Evolutionary conservation across 2,329 filamentous ascomycete species (phyloP).

Genomic region (Penicillium glabrum): DNA sequence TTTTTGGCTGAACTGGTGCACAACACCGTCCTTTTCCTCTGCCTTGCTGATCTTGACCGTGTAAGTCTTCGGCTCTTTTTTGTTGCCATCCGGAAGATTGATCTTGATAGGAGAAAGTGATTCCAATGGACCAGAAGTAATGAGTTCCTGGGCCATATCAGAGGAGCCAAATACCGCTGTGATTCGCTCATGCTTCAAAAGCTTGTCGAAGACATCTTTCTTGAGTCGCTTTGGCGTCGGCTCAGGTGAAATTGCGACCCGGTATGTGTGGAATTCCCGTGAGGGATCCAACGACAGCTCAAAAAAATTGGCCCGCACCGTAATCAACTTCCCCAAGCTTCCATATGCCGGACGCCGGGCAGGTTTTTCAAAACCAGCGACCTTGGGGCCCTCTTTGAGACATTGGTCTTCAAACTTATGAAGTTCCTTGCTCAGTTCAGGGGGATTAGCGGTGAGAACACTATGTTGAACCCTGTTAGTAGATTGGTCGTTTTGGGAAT

Average conservation of each 20-base stretch:
- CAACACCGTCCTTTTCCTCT: neutral
- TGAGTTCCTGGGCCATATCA: neutral
- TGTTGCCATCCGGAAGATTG: neutral
- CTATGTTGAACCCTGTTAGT: neutral
- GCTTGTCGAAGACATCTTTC: neutral
- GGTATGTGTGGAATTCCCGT: constrained; percentile 7
- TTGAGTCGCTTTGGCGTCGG: neutral
- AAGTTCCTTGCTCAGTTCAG: neutral
- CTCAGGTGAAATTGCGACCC: neutral
- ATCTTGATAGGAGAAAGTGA: neutral
- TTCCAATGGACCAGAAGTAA: neutral
- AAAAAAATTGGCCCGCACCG: constrained; percentile 20
- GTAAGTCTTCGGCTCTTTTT: neutral
- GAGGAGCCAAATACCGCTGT: neutral
- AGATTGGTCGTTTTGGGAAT: neutral
- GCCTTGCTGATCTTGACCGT: neutral
- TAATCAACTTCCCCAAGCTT: constrained; percentile 1
- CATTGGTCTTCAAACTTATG: neutral
- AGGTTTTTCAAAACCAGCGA: neutral
- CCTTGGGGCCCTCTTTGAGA: neutral
- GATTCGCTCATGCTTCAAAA: neutral
- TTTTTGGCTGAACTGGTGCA: neutral
- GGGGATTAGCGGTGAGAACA: neutral
- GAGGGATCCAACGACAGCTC: constrained; percentile 5
- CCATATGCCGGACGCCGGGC: constrained; percentile 18